Evolutionary conservation across 2,329 filamentous ascomycete species (phyloP).

Genomic region (Sporothrix euskadiensis): DNA sequence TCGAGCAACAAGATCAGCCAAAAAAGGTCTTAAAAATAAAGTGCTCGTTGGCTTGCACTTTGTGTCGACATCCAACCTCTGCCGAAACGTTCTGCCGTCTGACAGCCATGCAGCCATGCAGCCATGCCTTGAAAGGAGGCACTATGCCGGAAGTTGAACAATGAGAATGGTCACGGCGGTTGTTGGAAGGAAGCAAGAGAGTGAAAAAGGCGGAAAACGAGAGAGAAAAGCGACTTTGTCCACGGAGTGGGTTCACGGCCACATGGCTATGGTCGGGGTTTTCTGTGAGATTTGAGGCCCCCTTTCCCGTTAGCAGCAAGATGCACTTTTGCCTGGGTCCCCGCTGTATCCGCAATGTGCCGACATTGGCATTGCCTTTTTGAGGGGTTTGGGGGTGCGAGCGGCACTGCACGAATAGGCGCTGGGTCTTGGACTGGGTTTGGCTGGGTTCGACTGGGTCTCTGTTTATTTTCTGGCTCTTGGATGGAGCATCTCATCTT

Average conservation of each 20-base stretch:
- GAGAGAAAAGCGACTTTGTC: neutral
- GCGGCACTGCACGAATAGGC: neutral
- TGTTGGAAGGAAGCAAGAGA: neutral
- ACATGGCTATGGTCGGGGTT: slow-evolving; percentile 20
- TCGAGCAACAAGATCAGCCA: neutral
- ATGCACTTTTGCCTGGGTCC: slow-evolving; percentile 12
- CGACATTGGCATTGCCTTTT: slow-evolving; percentile 12
- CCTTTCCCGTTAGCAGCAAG: slow-evolving; percentile 6
- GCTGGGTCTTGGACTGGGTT: neutral
- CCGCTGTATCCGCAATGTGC: slow-evolving; percentile 13
- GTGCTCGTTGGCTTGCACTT: neutral
- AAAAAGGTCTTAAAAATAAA: neutral
- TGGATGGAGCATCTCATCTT: neutral
- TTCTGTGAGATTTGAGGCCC: slow-evolving; percentile 17
- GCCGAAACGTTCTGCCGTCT: neutral
- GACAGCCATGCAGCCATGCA: neutral
- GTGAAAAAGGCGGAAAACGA: neutral
- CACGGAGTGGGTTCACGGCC: slow-evolving; percentile 9
- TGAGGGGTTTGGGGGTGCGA: neutral
- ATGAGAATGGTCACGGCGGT: neutral
- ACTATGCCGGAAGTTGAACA: neutral
- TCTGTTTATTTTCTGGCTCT: neutral
- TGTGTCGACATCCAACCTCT: neutral
- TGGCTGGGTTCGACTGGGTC: too few species aligned
- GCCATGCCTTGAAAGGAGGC: neutral